Evolutionary conservation across 768 basidiomycete genomes (phyloP).

Genomic region (Suillus lakei): DNA sequence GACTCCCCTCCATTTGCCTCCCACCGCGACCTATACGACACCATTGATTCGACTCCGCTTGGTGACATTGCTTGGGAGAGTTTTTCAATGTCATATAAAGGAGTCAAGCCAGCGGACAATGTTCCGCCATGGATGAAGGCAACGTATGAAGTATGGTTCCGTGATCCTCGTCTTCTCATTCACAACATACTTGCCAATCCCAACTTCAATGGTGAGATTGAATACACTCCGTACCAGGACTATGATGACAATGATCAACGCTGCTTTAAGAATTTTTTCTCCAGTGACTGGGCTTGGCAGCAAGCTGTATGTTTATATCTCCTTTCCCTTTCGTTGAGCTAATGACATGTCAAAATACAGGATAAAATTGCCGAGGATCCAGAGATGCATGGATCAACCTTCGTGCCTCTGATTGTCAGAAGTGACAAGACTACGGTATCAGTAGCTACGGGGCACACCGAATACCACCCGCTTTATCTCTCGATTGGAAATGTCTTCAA

Average conservation of each 20-base stretch:
- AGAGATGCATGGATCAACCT: slow-evolving; percentile 29
- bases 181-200: slow-evolving; percentile 30
- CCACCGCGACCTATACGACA: slow-evolving; percentile 22
- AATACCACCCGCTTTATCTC: no score
- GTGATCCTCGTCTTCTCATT: no score
- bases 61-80: no score
- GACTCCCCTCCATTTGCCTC: slow-evolving; percentile 27
- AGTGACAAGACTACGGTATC: no score
- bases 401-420: no score
- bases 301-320: slow-evolving; percentile 32
- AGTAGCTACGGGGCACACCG: no score
- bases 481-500: no score
- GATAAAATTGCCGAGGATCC: slow-evolving; percentile 16
- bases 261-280: slow-evolving; percentile 25
- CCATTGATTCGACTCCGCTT: slow-evolving; percentile 31
- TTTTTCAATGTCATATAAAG: no score
- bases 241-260: slow-evolving; percentile 13
- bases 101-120: no score
- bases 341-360: not conserved
- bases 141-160: no score
- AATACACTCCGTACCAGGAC: slow-evolving; percentile 22
- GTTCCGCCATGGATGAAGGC: no score
- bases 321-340: slow-evolving; percentile 4
- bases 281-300: slow-evolving; percentile 33
- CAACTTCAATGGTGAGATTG: slow-evolving; percentile 23